Base-by-base conservation (phyloP, 2,329 filamentous ascomycete species). In the Ceratocystis albifundus region DNA sequence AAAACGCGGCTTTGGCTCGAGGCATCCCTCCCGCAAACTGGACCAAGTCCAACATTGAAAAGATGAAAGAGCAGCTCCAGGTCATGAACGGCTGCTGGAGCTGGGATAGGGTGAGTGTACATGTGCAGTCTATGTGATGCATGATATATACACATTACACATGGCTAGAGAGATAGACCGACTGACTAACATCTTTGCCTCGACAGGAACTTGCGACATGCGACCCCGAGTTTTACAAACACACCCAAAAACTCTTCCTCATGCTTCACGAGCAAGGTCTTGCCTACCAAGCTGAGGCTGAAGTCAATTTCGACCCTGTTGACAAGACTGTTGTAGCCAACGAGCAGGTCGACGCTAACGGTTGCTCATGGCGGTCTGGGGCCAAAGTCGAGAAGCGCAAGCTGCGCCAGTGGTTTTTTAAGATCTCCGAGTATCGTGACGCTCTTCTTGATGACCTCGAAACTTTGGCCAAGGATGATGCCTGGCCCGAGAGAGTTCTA, bases 321-420 rank as follows among this genome's bases (percentile, higher is more conserved):
- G 91, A 96, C 73, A 87, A 88, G 73, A 96, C 91, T 0, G 91
- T 96, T 17, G 79, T 96, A 68, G 91, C 91, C 10, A 96, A 96
- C 73, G 91, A 96, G 75, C 91, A 96, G 76, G 90, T 96, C n/a
- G 89, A 95, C 73, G 82, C 88, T 62, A 87, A 90, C 72, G 91
- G 91, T 41, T 84, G 80, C 71, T 96, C 90, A 1, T 96, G 91
- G 91, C 84, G 90, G 66, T 94, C 89, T 1, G 90, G 90, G 8
- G 90, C 89, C 62, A 86, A 88, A 73, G 90, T 95, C 20, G 88
- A 94, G 75, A 88, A 91, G 76, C 79, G 84, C 68, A 83, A 84
- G 70, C 78, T 95, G 61, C 90, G 88, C 75, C 91, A 96, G 75
- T 96, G 91, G 91, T 96, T 95, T 74, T 84, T 96, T 69, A 86